phyloP scores from a whole-genome alignment of 371 early-diverging fungal species.

The Apophysomyces trapeziformis region DNA sequence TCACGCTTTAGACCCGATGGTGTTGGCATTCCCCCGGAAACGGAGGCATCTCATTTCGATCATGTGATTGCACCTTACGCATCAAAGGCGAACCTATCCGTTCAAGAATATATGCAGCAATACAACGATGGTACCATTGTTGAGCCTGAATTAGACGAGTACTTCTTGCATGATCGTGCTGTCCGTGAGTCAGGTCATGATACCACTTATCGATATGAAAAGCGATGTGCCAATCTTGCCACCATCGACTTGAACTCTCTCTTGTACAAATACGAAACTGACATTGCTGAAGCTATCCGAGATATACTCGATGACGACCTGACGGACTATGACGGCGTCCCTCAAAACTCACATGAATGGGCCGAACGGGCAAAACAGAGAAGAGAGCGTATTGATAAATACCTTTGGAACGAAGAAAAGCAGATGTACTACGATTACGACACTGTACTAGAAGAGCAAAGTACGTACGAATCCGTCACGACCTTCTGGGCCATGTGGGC shows the following conservation, averaged over 20 bases:
- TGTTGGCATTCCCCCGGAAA: slow-evolving; percentile 96
- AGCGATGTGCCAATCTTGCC: slow-evolving; percentile 87
- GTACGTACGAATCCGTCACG: slow-evolving; percentile 75
- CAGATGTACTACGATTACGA: slow-evolving; percentile 71
- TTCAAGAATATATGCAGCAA: slow-evolving; percentile 71
- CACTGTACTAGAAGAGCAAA: slow-evolving; percentile 53
- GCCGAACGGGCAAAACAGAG: slow-evolving; percentile 57
- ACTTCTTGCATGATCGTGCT: slow-evolving; percentile 96
- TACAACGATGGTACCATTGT: slow-evolving; percentile 70
- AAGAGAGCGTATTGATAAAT: slow-evolving; percentile 62
- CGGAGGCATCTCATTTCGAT: slow-evolving; percentile 93
- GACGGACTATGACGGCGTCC: slow-evolving; percentile 49
- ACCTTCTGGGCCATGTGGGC: slow-evolving; percentile 81
- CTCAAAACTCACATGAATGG: slow-evolving; percentile 57
- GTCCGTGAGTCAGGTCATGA: slow-evolving; percentile 98
- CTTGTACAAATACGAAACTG: slow-evolving; percentile 94
- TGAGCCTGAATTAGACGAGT: slow-evolving; percentile 89
- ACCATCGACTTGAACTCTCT: slow-evolving; percentile 92
- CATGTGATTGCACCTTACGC: slow-evolving; percentile 90
- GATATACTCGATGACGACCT: slow-evolving; percentile 64
- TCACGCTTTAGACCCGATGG: slow-evolving; percentile 89
- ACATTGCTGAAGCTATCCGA: slow-evolving; percentile 78
- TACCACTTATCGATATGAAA: slow-evolving; percentile 94
- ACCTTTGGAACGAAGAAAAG: slow-evolving; percentile 70
- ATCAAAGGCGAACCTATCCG: slow-evolving; percentile 59